Base-by-base conservation (phyloP, 192 early-diverging fungal species). In the Phycomyces blakesleeanus region DNA sequence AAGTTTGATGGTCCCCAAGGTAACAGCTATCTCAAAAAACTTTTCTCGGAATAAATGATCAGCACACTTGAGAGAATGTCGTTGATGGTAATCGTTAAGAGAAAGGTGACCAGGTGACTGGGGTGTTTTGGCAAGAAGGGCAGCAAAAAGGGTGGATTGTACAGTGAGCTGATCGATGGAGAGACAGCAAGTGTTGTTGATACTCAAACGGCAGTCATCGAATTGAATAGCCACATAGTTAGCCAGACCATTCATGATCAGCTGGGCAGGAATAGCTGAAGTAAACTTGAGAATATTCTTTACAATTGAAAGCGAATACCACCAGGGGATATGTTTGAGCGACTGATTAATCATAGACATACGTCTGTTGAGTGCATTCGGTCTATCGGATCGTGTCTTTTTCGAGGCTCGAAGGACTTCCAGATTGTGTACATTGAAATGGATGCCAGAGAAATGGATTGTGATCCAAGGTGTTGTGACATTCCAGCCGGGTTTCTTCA, bases 291-390 rank as follows among this genome's bases (percentile, higher is more conserved):
- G 40, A 5, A 74, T 34, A 57, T 57, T 61, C 58, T 70, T 79
- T 14, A 79, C 53, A 37, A 76, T 27, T 3, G 73, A 73, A 20
- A 76, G n/a, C 0, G 77, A 79, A 27, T 76, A 79, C 77, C 77
- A 79, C 75, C 75, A 76, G 1, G 77, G 64, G 14, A 69, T 65
- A 4, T 61, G 57, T 16, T 59, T 55, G 5, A 68, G 26, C 1
- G 61, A 59, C 8, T 44, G 41, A n/a, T 67, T 52, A n/a, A 71
- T 41, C 14, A 54, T 38, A 21, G 71, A 65, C 21, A 72, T 7
- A 5, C 68, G 37, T 26, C 51, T 38, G 51, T 69, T 58, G 22
- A 61, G 40, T 9, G 8, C 55, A 59, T 25, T 61, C 26, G 11
- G 38, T 25, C 34, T n/a, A 16, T 38, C 18, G 57, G n/a, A n/a